Base-by-base conservation (phyloP, 805 yeast species). In the Candida boleticola region DNA sequence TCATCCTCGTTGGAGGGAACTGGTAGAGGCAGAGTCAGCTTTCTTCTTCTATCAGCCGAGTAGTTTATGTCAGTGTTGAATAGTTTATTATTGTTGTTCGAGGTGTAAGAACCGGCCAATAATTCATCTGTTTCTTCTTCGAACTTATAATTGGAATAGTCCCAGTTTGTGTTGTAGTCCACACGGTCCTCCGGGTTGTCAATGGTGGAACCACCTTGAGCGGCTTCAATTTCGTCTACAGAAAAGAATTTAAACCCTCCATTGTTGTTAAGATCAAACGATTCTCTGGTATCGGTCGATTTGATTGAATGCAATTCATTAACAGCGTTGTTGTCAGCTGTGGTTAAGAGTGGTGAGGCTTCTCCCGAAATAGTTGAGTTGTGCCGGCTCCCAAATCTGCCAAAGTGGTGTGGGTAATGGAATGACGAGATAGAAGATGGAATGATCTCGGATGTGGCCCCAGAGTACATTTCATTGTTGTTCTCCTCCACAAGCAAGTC, bases 181-280 rank as follows among this genome's bases (percentile, higher is more conserved):
- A 85, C 77, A 0, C 77, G 74, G 25, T 74, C 70, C 25, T 63
- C 68, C 1, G 75, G 71, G 51, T 78, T 75, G 47, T 82, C 86
- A 50, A 83, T 58, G 2, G 92, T 83, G 1, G 97, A 86, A 1
- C 92, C 75, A 36, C 97, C 97, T 41, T 86, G 93, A 0, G 98
- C 97, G 39, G 76, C 71, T 53, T 85, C 90, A 36, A 92, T 83
- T 50, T 89, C 93, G 42, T 85, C 88, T 3, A 84, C 72, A 9
- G 92, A 80, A 63, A 92, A 92, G 59, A 90, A 92, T 46, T 80
- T 77, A 66, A 93, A 92, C 10, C 33, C 33, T 11, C 26, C 34
- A 10, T 7, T 19, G 6, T n/a, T 13, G 42, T 82, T 71, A 11
- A 57, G 54, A 36, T 67, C 73, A 20, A 55, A 45, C 5, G 76